Evolutionary conservation across 257 asterid genomes (phyloP).

Genomic region (Ballota nigra): DNA sequence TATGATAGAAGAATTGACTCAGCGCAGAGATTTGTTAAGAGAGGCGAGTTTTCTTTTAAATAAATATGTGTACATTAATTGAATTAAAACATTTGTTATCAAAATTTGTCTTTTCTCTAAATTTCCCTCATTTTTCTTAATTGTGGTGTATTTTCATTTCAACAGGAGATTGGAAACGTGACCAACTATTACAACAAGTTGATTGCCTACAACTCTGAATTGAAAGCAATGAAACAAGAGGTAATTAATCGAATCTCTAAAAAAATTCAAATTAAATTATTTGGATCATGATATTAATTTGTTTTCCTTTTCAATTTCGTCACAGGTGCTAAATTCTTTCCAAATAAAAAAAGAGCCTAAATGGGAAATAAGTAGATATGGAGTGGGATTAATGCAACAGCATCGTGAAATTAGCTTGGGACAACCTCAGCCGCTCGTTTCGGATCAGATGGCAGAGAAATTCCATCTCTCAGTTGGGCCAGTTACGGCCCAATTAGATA

Average conservation of each 20-base stretch:
- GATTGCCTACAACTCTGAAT: slow-evolving; percentile 34
- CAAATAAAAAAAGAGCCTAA: slow-evolving; percentile 12
- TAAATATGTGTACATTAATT: background rate
- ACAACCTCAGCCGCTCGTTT: slow-evolving; percentile 21
- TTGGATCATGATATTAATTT: too few species aligned
- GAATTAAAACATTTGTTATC: background rate
- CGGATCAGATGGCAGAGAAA: slow-evolving; percentile 16
- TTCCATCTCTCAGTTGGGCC: slow-evolving; percentile 20
- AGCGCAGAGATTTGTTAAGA: slow-evolving; percentile 35
- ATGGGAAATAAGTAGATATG: slow-evolving; percentile 14
- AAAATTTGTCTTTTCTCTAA: background rate
- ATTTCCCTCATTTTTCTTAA: background rate
- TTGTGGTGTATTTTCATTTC: background rate
- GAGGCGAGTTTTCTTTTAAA: slow-evolving; percentile 40
- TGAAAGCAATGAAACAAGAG: slow-evolving; percentile 43
- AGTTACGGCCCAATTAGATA: background rate
- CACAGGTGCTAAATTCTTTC: slow-evolving; percentile 23
- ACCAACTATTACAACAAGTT: slow-evolving; percentile 26
- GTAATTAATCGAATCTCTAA: slow-evolving; percentile 17
- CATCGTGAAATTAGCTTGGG: background rate
- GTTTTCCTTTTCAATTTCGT: background rate
- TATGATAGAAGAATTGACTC: slow-evolving; percentile 36
- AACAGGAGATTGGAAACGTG: slow-evolving; percentile 51
- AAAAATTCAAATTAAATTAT: too few species aligned
- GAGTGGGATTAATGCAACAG: background rate